Conservation (phyloP, 2,329 filamentous ascomycete species). For the Xylaria sp. region DNA sequence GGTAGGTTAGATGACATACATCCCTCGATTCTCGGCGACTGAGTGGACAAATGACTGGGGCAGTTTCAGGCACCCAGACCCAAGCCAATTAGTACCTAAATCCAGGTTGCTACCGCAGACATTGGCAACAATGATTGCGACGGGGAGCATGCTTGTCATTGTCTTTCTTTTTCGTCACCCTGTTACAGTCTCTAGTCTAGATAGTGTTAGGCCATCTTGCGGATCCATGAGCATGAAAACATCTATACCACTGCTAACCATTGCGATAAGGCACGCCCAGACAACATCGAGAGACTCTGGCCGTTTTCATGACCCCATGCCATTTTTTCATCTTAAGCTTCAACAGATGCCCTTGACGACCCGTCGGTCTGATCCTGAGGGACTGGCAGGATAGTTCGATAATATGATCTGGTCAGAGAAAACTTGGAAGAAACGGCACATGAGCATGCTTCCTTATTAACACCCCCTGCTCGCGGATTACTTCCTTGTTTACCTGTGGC, state of each 20-base stretch:
- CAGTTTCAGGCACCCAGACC: conserved; percentile 21
- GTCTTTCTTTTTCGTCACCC: conserved; percentile 21
- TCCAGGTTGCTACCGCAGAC: conserved; percentile 8
- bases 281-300: conserved; percentile 2
- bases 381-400: conserved; percentile 22
- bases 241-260: neutral
- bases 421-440: conserved; percentile 20
- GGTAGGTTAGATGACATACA: conserved; percentile 2
- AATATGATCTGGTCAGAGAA: conserved; percentile 22
- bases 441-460: conserved; percentile 23
- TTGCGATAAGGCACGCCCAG: neutral
- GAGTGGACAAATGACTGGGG: conserved; percentile 18
- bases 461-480: conserved; percentile 24
- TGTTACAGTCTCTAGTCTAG: conserved; percentile 10
- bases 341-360: neutral
- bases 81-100: conserved; percentile 15
- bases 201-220: conserved; percentile 8
- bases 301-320: conserved; percentile 11
- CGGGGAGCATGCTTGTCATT: conserved; percentile 15
- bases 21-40: conserved; percentile 4
- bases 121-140: conserved; percentile 11
- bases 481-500: conserved; percentile 35
- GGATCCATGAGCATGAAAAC: conserved; percentile 1
- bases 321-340: conserved; percentile 8
- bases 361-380: conserved; percentile 28